Evolutionary conservation across 2,329 filamentous ascomycete species (phyloP).

Genomic region (Botrytis deweyae): DNA sequence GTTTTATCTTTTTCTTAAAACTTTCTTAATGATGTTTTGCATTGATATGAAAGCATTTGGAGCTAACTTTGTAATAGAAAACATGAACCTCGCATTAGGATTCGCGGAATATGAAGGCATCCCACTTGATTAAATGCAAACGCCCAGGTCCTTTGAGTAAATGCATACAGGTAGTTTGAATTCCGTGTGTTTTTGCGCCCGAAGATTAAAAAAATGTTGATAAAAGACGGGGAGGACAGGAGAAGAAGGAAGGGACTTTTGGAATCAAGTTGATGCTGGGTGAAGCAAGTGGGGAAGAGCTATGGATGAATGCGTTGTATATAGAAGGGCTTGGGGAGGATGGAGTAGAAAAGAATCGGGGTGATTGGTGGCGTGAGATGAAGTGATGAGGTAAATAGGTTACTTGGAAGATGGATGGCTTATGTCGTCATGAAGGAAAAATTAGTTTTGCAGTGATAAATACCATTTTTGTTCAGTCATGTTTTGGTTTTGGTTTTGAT

Average conservation of each 20-base stretch:
- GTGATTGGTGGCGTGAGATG: neutral
- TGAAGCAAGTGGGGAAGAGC: neutral
- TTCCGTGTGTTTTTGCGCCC: constrained; percentile 14
- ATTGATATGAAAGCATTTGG: neutral
- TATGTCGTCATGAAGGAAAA: neutral
- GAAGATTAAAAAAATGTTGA: constrained; percentile 2
- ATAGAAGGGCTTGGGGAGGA: neutral
- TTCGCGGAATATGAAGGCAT: constrained; percentile 89
- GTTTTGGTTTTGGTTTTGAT: neutral
- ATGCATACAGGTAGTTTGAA: constrained; percentile 21
- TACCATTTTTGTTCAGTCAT: neutral
- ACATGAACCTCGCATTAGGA: constrained; percentile 90
- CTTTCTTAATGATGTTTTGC: constrained; percentile 20
- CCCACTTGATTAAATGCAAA: constrained; percentile 47
- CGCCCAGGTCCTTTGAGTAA: neutral
- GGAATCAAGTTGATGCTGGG: neutral
- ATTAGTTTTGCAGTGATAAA: neutral
- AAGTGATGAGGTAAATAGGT: neutral
- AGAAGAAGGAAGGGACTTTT: neutral
- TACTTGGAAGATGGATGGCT: neutral
- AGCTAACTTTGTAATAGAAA: constrained; percentile 53
- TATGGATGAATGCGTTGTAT: constrained; percentile 3
- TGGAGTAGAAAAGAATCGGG: neutral
- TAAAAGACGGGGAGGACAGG: neutral
- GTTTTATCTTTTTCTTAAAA: constrained; percentile 42